phyloP scores from a whole-genome alignment of 805 yeast species.

The Kuraishia cidri region DNA sequence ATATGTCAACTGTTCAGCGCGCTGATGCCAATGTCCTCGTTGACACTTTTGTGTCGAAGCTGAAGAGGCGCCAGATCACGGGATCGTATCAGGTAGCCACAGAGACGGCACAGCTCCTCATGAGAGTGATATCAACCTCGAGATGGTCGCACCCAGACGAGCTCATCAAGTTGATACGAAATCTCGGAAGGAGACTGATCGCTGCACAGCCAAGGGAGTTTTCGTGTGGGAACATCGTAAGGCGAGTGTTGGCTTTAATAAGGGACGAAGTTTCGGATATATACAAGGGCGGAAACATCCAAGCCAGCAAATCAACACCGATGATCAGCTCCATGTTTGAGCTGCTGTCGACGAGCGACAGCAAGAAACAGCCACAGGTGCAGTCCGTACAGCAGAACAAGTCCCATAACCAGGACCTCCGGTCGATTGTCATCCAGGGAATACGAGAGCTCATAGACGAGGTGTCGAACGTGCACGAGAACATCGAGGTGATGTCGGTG shows the following conservation, averaged over 20 bases:
- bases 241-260: constrained; percentile 79
- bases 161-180: constrained; percentile 61
- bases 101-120: constrained; percentile 77
- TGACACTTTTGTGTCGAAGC: constrained; percentile 27
- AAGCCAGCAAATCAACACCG: constrained; percentile 27
- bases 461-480: constrained; percentile 80
- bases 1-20: no score
- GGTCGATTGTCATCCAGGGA: constrained; percentile 85
- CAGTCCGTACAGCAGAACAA: constrained; percentile 18
- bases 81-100: constrained; percentile 81
- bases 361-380: constrained; percentile 10
- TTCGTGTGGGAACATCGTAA: constrained; percentile 81
- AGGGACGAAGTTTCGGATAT: constrained; percentile 73
- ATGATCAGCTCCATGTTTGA: constrained; percentile 83
- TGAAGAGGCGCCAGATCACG: constrained; percentile 76
- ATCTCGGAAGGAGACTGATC: constrained; percentile 60
- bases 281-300: constrained; percentile 10
- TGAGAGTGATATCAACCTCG: constrained; percentile 82
- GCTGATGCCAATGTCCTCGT: constrained; percentile 14
- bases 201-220: constrained; percentile 86
- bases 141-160: constrained; percentile 79
- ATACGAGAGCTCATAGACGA: constrained; percentile 91
- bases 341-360: constrained; percentile 45
- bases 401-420: constrained; percentile 50
- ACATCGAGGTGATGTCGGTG: constrained; percentile 81